These are phyloP conservation scores for Bretschneidera sinensis DNA, from an alignment of 345 rosid species.

Conservation along the genomic window DNA sequence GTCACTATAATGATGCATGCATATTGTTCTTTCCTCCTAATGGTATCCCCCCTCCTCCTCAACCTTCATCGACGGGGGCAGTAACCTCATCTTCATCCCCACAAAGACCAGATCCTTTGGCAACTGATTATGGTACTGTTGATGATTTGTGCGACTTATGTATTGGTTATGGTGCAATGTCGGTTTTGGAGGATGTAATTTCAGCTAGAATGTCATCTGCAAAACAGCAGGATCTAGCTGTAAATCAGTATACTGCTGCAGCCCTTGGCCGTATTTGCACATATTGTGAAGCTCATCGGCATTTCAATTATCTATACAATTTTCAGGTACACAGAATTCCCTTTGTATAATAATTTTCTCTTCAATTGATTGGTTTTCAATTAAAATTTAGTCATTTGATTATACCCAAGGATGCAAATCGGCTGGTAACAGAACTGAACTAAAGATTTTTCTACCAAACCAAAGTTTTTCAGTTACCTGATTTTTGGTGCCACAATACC, in stretches of 20 bases:
- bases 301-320: constrained; percentile 80
- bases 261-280: constrained; percentile 78
- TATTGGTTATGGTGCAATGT: constrained; percentile 77
- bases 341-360: too few species aligned
- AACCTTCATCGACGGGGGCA: constrained; percentile 47
- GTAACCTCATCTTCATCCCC: constrained; percentile 73
- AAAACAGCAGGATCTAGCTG: constrained; percentile 49
- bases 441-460: too few species aligned
- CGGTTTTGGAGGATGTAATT: constrained; percentile 73
- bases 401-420: too few species aligned
- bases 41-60: constrained; percentile 73
- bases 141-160: constrained; percentile 82
- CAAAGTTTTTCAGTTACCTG: too few species aligned
- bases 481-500: too few species aligned
- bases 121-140: constrained; percentile 87
- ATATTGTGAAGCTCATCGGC: constrained; percentile 75
- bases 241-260: constrained; percentile 61
- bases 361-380: not conserved
- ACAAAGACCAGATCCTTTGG: constrained; percentile 85
- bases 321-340: constrained; percentile 53
- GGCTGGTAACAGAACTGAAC: too few species aligned
- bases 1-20: constrained; percentile 79
- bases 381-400: too few species aligned
- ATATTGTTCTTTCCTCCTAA: constrained; percentile 71
- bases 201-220: constrained; percentile 60